A percentile compares a stretch with the other conserved stretches of the same genome.
phyloP scores from a whole-genome alignment of 139 green algal genomes.

The Micractinium sp. region DNA sequence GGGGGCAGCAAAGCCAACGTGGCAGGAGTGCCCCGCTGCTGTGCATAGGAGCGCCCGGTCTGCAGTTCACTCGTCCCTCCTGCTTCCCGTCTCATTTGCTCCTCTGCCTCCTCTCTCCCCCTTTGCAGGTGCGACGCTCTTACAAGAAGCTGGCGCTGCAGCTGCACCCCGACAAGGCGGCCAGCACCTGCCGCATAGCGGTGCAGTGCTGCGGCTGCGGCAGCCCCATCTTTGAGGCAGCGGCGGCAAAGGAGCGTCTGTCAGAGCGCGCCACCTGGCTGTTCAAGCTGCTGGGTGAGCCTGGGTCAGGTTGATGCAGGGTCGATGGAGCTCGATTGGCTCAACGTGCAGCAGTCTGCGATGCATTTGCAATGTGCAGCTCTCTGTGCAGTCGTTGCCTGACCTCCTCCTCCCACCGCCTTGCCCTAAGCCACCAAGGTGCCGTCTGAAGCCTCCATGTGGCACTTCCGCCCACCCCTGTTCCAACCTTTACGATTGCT shows the following conservation, averaged over 20 bases:
- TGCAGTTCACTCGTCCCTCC: no score
- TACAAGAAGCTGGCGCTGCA: slow-evolving; percentile 85
- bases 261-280: slow-evolving; percentile 38
- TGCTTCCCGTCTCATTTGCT: no score
- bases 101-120: neutral
- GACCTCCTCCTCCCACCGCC: neutral
- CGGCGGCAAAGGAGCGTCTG: slow-evolving; percentile 15
- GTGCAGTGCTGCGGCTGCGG: slow-evolving; percentile 18
- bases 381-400: neutral
- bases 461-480: neutral
- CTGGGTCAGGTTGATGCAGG: neutral
- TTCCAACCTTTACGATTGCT: neutral
- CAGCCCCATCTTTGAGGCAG: neutral
- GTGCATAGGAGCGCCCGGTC: no score
- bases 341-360: neutral
- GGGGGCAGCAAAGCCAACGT: no score
- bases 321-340: neutral
- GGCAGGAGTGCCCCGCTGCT: no score
- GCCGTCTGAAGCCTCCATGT: neutral
- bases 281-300: slow-evolving; percentile 43
- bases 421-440: neutral
- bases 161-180: slow-evolving; percentile 84
- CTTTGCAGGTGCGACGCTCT: slow-evolving; percentile 80
- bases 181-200: slow-evolving; percentile 2
- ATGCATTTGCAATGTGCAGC: neutral